A percentile compares a stretch with the other conserved stretches of the same genome.
Evolutionary conservation across 2,329 filamentous ascomycete species (phyloP).

Genomic region (Xylaria sp.): DNA sequence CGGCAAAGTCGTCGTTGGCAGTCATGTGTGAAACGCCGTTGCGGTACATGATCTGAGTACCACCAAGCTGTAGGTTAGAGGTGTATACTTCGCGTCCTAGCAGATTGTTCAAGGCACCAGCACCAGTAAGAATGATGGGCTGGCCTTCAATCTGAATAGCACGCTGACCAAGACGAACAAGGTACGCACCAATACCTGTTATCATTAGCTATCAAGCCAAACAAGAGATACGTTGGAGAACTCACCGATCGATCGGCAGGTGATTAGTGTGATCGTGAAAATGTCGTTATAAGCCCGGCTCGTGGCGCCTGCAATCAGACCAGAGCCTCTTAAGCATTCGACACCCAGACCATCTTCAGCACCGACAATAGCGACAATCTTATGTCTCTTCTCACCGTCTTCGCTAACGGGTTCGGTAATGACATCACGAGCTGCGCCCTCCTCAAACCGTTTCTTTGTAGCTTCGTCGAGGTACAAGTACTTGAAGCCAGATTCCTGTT

Average conservation of each 20-base stretch:
- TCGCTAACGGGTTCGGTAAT: slow-evolving; percentile 90
- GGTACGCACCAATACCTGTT: slow-evolving; percentile 92
- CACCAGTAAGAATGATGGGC: slow-evolving; percentile 98
- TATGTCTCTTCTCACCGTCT: slow-evolving; percentile 89
- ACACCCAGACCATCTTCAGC: slow-evolving; percentile 96
- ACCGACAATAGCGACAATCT: slow-evolving; percentile 93
- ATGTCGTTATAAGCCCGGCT: slow-evolving; percentile 98
- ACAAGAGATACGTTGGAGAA: slow-evolving; percentile 40
- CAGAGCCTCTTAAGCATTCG: slow-evolving; percentile 95
- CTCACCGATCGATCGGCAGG: slow-evolving; percentile 94
- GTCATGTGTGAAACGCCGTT: slow-evolving; percentile 99
- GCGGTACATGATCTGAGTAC: slow-evolving; percentile 99
- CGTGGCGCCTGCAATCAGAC: slow-evolving; percentile 97
- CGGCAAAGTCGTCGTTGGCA: slow-evolving; percentile 95
- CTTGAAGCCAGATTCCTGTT: slow-evolving; percentile 91
- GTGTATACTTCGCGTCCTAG: slow-evolving; percentile 98
- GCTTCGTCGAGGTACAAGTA: slow-evolving; percentile 94
- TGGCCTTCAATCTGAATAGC: slow-evolving; percentile 99
- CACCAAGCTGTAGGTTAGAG: slow-evolving; percentile 98
- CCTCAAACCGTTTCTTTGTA: slow-evolving; percentile 86
- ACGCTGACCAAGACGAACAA: slow-evolving; percentile 97
- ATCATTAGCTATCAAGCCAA: slow-evolving; percentile 49
- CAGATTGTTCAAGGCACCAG: slow-evolving; percentile 96
- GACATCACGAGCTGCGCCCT: slow-evolving; percentile 77
- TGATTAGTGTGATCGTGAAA: slow-evolving; percentile 97